These are phyloP conservation scores for Buddleja alternifolia DNA, from an alignment of 257 asterid genomes.

Conservation along the genomic window DNA sequence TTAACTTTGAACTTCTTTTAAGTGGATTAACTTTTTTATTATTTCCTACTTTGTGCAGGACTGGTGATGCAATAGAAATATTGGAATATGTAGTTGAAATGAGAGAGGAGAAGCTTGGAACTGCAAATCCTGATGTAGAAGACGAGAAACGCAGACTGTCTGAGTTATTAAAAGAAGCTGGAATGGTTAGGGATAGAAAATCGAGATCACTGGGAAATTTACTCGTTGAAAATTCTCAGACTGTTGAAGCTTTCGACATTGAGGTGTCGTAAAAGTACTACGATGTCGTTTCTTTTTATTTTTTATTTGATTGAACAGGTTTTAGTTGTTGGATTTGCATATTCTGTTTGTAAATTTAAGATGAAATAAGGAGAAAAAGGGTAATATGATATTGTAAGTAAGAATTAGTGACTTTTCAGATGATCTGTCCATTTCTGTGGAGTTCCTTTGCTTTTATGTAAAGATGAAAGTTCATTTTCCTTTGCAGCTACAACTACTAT, in stretches of 20 bases:
- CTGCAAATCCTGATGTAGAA: conserved; percentile 81
- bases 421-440: conserved; percentile 22
- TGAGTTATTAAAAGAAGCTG: conserved; percentile 69
- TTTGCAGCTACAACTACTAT: conserved; percentile 41
- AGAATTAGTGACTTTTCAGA: conserved; percentile 17
- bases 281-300: neutral
- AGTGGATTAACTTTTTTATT: neutral
- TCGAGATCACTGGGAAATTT: conserved; percentile 72
- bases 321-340: conserved; percentile 25
- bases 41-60: conserved; percentile 60
- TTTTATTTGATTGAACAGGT: conserved; percentile 17
- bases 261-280: conserved; percentile 38
- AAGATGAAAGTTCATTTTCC: conserved; percentile 57
- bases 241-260: conserved; percentile 38
- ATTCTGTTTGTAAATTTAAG: conserved; percentile 14
- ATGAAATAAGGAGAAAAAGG: conserved; percentile 8
- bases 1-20: neutral
- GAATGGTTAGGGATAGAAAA: conserved; percentile 63
- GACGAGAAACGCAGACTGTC: conserved; percentile 77
- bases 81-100: conserved; percentile 76
- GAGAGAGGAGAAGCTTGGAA: conserved; percentile 93
- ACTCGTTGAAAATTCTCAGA: conserved; percentile 50
- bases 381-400: neutral
- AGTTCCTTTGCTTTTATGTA: conserved; percentile 38
- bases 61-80: conserved; percentile 77